Conservation (phyloP, 1,284 basidiomycete species). For the Athelia sp. region DNA sequence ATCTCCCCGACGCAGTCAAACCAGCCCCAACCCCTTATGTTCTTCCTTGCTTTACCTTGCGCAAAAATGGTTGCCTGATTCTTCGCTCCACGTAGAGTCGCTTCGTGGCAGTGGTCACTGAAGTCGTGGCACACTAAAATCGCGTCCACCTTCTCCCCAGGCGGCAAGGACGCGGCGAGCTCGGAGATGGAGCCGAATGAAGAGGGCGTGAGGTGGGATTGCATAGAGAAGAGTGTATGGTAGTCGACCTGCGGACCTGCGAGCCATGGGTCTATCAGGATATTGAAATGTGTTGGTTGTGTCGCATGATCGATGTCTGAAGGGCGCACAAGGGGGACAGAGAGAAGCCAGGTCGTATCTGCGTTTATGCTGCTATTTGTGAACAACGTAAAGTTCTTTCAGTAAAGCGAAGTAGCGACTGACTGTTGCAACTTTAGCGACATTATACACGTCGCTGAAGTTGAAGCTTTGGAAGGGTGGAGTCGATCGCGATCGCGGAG, state of each 20-base stretch:
- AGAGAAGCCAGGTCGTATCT: slow-evolving; percentile 2
- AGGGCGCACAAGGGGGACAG: neutral
- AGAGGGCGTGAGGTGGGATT: neutral
- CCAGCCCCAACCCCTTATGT: neutral
- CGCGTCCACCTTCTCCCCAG: neutral
- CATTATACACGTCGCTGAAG: no score
- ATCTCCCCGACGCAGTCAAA: neutral
- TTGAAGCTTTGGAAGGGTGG: no score
- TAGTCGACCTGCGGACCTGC: neutral
- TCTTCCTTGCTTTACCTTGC: neutral
- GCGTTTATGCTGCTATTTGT: neutral
- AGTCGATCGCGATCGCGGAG: no score
- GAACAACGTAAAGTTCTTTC: no score
- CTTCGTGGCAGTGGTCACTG: neutral
- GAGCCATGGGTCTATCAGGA: slow-evolving; percentile 2
- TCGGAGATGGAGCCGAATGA: neutral
- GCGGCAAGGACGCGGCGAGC: neutral
- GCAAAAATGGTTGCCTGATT: neutral
- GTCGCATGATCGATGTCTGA: no score
- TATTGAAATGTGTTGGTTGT: neutral
- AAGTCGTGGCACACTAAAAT: slow-evolving; percentile 1
- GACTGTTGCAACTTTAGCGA: no score
- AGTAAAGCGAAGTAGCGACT: no score
- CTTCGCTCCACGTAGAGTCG: neutral
- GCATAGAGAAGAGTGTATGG: neutral